These are phyloP conservation scores for Achaetomiella virescens DNA, from an alignment of 495 filamentous ascomycete genomes.

Conservation along the genomic window DNA sequence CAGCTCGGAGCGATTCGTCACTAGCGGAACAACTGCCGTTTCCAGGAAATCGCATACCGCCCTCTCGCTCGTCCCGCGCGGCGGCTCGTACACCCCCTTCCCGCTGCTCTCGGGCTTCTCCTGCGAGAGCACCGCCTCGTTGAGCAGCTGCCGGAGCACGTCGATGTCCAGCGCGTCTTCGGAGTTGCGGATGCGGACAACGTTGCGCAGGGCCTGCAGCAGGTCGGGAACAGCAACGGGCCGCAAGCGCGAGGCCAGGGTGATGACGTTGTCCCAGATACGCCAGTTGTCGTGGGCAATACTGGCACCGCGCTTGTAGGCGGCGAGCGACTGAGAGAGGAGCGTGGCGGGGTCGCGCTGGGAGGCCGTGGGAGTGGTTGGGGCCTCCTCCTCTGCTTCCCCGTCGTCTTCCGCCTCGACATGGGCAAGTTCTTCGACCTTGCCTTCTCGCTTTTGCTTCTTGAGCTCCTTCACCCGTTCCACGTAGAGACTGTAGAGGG, in stretches of 20 bases:
- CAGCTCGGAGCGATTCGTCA: constrained; percentile 68
- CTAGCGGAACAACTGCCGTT: constrained; percentile 64
- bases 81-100: constrained; percentile 34
- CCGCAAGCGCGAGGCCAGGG: constrained; percentile 67
- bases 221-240: constrained; percentile 71
- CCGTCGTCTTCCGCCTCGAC: constrained; percentile 13
- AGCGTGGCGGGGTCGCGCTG: constrained; percentile 50
- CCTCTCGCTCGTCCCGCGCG: constrained; percentile 42
- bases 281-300: constrained; percentile 77
- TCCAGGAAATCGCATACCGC: constrained; percentile 69
- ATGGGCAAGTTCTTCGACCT: constrained; percentile 4
- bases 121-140: constrained; percentile 52
- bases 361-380: neutral
- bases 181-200: constrained; percentile 67
- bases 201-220: constrained; percentile 59
- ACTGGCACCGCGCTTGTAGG: constrained; percentile 75
- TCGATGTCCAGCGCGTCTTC: constrained; percentile 73
- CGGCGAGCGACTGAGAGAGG: constrained; percentile 66
- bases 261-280: constrained; percentile 94
- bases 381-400: constrained; percentile 13
- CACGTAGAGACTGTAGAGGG: constrained; percentile 48
- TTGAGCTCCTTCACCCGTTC: constrained; percentile 38
- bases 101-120: constrained; percentile 21
- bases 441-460: constrained; percentile 23
- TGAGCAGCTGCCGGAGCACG: constrained; percentile 63